Evolutionary conservation across 768 basidiomycete genomes (phyloP), one percentile per base, ranked within the genome.

Genomic region (Plicaturopsis crispa): DNA sequence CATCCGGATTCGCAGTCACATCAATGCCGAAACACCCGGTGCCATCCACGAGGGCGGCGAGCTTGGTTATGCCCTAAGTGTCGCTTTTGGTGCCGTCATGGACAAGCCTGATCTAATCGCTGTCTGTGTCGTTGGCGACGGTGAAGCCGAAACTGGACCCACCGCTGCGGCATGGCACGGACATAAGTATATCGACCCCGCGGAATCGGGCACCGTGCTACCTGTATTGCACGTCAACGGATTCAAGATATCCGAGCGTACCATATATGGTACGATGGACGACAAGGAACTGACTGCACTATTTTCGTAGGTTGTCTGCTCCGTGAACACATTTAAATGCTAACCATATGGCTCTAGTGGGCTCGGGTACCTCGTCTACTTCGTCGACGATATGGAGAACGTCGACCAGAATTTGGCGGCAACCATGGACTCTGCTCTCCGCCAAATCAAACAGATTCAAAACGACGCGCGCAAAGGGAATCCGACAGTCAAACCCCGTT

Each of bases 1-100:
- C 16, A 48, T 20, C 24, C 2, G 11, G 13, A 18, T n/a, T 40
- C 34, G 8, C 24, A 80, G 79, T 48, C 79, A 82, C 41, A 75
- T 84, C 47, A 85, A 89, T 42, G 84, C 89, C 0, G 76, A 87
- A 57, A 90, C 87, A 1, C 91, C 90, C 14, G 91, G 91, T 4
- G 70, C 76, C 3, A 93, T 96, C 45, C 91, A 96, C 49, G 91
- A 96, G 61, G 91, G 91, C 38, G 84, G 82, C 20, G 91, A 93
- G 56, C 72, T 93, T 11, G 90, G 91, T 6, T 94, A 93, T 47
- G 88, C 88, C 3, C 75, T 92, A 24, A 72, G 80, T 30, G 89
- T 89, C 6, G 72, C 87, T 1, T 93, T 87, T 51, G 91, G 91
- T 24, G 80, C 85, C 18, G 78, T 87, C 48, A 90, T 94, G 85